A percentile compares a stretch with the other conserved stretches of the same genome.
Conservation (phyloP, 441 rosid genomes). For the Jatropha podagrica region DNA sequence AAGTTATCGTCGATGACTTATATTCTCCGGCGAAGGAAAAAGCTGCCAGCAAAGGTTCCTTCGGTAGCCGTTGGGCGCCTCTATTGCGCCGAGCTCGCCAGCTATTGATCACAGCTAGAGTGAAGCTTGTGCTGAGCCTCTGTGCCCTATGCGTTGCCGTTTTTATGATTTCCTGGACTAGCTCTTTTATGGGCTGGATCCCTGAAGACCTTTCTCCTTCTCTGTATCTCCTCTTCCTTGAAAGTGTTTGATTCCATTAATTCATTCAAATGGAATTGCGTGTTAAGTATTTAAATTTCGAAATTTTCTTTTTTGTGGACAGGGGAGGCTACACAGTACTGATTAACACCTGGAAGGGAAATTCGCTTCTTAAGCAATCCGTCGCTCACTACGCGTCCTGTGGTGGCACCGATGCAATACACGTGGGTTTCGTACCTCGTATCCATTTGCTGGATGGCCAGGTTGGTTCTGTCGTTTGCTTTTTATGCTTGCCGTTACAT, state of each 20-base stretch:
- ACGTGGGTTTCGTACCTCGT: slow-evolving; percentile 28
- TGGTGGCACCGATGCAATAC: slow-evolving; percentile 7
- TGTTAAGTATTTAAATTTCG: not conserved
- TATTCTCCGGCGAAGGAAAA: slow-evolving; percentile 24
- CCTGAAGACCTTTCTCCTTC: slow-evolving; percentile 5
- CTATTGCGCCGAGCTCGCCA: slow-evolving; percentile 9
- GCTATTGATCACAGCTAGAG: not conserved
- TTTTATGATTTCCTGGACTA: slow-evolving; percentile 11
- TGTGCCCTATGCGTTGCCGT: slow-evolving; percentile 10
- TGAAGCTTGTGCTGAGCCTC: slow-evolving; percentile 16
- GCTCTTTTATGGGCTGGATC: slow-evolving; percentile 24
- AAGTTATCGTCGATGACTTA: slow-evolving; percentile 6
- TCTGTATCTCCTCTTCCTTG: not conserved
- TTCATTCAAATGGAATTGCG: not conserved
- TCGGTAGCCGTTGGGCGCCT: slow-evolving; percentile 6
- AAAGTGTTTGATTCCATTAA: no score
- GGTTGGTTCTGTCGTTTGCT: slow-evolving; percentile 2
- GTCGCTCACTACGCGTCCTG: slow-evolving; percentile 23
- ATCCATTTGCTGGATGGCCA: slow-evolving; percentile 20
- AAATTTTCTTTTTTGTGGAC: not conserved
- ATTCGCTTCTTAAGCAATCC: slow-evolving; percentile 16
- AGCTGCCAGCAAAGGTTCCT: slow-evolving; percentile 11
- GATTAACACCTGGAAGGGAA: slow-evolving; percentile 20
- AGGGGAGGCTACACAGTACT: slow-evolving; percentile 21
- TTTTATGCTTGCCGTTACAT: not conserved